Evolutionary conservation across 2,329 filamentous ascomycete species (phyloP).

Genomic region (Beauveria australis): DNA sequence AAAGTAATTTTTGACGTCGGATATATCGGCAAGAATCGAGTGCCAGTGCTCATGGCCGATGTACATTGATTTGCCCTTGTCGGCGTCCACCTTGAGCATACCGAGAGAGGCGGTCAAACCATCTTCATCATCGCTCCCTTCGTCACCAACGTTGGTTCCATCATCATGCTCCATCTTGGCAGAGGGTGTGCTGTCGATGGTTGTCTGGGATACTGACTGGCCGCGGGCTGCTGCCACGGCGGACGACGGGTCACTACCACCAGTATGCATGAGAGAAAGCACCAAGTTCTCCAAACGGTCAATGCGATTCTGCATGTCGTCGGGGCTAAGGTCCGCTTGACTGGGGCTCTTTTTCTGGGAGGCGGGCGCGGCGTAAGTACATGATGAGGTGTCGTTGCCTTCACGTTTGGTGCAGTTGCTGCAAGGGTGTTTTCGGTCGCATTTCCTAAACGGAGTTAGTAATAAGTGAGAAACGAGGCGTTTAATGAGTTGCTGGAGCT

Average conservation of each 20-base stretch:
- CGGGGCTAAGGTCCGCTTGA: slow-evolving; percentile 56
- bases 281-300: slow-evolving; percentile 90
- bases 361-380: slow-evolving; percentile 70
- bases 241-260: slow-evolving; percentile 42
- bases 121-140: slow-evolving; percentile 61
- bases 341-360: slow-evolving; percentile 66
- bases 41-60: slow-evolving; percentile 80
- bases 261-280: slow-evolving; percentile 87
- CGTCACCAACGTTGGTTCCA: slow-evolving; percentile 45
- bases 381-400: slow-evolving; percentile 69
- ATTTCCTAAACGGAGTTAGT: slow-evolving; percentile 58
- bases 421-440: slow-evolving; percentile 83
- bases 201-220: slow-evolving; percentile 28
- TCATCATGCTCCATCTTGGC: slow-evolving; percentile 47
- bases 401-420: slow-evolving; percentile 92
- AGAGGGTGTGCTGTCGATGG: slow-evolving; percentile 37
- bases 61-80: slow-evolving; percentile 72
- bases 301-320: slow-evolving; percentile 98
- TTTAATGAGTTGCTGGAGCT: slow-evolving; percentile 14
- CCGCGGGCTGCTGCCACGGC: slow-evolving; percentile 25
- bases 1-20: slow-evolving; percentile 92
- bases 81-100: slow-evolving; percentile 71
- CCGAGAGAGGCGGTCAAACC: slow-evolving; percentile 65
- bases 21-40: slow-evolving; percentile 69
- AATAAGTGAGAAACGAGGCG: neutral